Evolutionary conservation across 352 stramenopile species (phyloP), one percentile per base, ranked within the genome.

Genomic region (Globisporangium camurandrum): DNA sequence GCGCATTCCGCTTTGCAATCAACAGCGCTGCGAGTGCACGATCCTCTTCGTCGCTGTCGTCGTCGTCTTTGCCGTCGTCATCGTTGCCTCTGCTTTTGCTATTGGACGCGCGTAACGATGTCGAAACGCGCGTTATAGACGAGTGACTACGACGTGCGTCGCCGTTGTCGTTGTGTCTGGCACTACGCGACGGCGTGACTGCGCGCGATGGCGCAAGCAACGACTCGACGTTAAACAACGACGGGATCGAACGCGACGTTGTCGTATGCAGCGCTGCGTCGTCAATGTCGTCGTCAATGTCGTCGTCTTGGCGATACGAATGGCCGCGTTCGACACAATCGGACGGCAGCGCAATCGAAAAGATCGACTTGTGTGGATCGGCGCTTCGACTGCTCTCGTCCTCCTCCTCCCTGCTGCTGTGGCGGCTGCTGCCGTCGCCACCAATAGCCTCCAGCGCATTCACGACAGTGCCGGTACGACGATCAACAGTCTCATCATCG

Each of bases 171-270:
- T 14, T 40, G 26, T 5, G 9, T 1, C 9, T 3, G 27, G 22
- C 16, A 38, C 28, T 19, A 10, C n/a, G 24, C 17, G 36, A 24
- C 36, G n/a, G 8, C 36, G 36, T 19, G 14, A 22, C n/a, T n/a
- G n/a, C 36, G 14, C 7, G n/a, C 20, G 14, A 20, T 26, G 27
- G 0, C 11, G 57, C 43, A 4, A 88, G 54, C 1, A 86, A 40
- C n/a, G 68, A 77, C 10, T 78, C 69, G 51, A 82, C 85, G 33
- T 82, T 68, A 46, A 82, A 86, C 12, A 86, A 46, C 12, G 46
- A 61, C 9, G 37, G 26, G 19, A n/a, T 42, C 17, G 17, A 9
- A 14, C 45, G 27, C 5, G 2, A 22, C n/a, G n/a, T n/a, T n/a
- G n/a, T n/a, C n/a, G n/a, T n/a, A n/a, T n/a, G n/a, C n/a, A n/a